Evolutionary conservation across 306 rosid species (phyloP), one percentile per base, ranked within the genome.

Genomic region (Cajanus cajan): DNA sequence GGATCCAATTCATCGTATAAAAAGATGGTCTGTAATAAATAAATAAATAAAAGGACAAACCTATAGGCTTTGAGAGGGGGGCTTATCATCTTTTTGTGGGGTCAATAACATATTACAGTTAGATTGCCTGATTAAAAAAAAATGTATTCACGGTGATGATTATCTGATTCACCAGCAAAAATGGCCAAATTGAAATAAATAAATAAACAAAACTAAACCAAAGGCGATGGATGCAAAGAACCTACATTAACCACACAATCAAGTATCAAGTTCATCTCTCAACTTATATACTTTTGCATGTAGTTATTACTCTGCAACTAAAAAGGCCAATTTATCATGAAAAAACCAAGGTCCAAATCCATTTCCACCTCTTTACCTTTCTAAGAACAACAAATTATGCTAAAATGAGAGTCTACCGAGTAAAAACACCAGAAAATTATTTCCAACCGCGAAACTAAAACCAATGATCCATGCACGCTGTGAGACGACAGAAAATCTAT

Each of bases 361-460:
- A 76, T 84, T 63, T 69, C 73, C 9, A 58, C 54, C 31, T 37
- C 39, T 18, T 58, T 68, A 36, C 12, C 34, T 31, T 25, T 43
- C 12, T 0, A 19, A 28, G n/a, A 75, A n/a, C 40, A 37, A 4
- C 21, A 68, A 69, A 16, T 39, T 71, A 21, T 24, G 43, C 55
- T 41, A 76, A 36, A 16, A 80, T 54, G 82, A 70, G 31, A 33
- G 70, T 44, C 79, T 69, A 75, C 79, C 79, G 62, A 72, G 48
- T 68, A 44, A 7, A 31, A 54, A 70, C 44, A 41, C 4, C 37
- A 37, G 18, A 74, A 52, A 78, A 43, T 6, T 70, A 11, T n/a
- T 68, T 51, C 74, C 34, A 25, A 45, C 57, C 22, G 48, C 9
- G 44, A 74, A 62, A 73, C 21, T 40, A 57, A 48, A 43, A 48